Evolutionary conservation across 2,329 filamentous ascomycete genomes (phyloP).

Genomic region (Monilinia aucupariae): DNA sequence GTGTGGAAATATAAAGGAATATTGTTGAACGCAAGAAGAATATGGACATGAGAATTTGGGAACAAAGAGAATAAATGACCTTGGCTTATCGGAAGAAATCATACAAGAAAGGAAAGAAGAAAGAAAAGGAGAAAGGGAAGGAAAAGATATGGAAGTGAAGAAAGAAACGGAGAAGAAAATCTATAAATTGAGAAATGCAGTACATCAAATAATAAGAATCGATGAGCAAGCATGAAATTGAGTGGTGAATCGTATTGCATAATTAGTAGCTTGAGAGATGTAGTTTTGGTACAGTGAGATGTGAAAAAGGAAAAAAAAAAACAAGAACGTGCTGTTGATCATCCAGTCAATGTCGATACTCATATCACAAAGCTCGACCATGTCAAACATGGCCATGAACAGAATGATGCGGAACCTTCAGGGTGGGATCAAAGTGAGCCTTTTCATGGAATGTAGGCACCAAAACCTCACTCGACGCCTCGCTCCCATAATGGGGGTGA

Average conservation of each 20-base stretch:
- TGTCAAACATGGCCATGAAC: background rate
- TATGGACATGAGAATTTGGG: background rate
- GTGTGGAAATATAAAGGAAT: background rate
- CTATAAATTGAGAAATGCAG: background rate
- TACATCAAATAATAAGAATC: background rate
- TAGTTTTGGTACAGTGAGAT: background rate
- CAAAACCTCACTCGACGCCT: background rate
- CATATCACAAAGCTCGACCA: too few relatives aligned
- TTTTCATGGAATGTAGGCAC: background rate
- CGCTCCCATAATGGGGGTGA: constrained; percentile 13
- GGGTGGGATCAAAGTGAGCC: background rate
- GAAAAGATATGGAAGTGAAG: too few relatives aligned
- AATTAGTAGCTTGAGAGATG: background rate
- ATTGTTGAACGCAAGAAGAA: background rate
- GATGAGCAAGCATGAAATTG: background rate
- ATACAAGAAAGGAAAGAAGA: background rate
- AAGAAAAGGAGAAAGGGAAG: too few relatives aligned
- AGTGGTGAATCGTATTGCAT: background rate
- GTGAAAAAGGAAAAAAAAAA: background rate
- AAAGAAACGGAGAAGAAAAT: background rate
- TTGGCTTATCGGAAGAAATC: background rate
- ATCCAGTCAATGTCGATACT: background rate
- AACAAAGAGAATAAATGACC: background rate
- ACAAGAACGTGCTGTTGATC: background rate
- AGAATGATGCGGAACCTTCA: background rate